phyloP scores from a whole-genome alignment of 495 filamentous ascomycete species.

The Neurospora sp. region DNA sequence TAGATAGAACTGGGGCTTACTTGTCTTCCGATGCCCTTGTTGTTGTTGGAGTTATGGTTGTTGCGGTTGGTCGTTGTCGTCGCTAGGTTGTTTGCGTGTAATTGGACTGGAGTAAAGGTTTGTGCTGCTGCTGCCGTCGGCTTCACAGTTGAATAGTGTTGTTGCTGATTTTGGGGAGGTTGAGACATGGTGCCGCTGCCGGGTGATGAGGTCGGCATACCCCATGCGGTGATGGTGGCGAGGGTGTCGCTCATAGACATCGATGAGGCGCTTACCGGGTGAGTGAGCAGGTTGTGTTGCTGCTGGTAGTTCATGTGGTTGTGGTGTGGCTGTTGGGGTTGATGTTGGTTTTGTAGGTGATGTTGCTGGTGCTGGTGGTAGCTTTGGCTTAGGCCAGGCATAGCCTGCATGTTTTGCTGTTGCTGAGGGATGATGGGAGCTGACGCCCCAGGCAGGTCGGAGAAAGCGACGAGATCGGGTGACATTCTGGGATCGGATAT shows the following conservation, averaged over 20 bases:
- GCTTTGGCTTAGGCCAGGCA: background rate
- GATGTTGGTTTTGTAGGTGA: background rate
- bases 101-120: background rate
- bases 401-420: background rate
- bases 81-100: background rate
- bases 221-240: constrained; percentile 14
- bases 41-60: constrained; percentile 2
- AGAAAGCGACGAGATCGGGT: constrained; percentile 13
- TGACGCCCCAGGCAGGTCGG: constrained; percentile 4
- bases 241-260: constrained; percentile 19
- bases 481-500: constrained; percentile 11
- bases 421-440: background rate
- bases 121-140: background rate
- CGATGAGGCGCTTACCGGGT: constrained; percentile 8
- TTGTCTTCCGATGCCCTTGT: constrained; percentile 2
- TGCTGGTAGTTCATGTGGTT: background rate
- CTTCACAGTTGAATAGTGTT: background rate
- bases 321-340: background rate
- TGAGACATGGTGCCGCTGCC: background rate
- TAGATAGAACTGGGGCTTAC: constrained; percentile 19
- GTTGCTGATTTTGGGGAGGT: background rate
- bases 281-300: background rate
- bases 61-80: constrained; percentile 2
- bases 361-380: background rate
- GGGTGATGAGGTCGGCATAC: constrained; percentile 11